Evolutionary conservation across 805 yeast species (phyloP).

Genomic region (Jamesozyma hellenica): DNA sequence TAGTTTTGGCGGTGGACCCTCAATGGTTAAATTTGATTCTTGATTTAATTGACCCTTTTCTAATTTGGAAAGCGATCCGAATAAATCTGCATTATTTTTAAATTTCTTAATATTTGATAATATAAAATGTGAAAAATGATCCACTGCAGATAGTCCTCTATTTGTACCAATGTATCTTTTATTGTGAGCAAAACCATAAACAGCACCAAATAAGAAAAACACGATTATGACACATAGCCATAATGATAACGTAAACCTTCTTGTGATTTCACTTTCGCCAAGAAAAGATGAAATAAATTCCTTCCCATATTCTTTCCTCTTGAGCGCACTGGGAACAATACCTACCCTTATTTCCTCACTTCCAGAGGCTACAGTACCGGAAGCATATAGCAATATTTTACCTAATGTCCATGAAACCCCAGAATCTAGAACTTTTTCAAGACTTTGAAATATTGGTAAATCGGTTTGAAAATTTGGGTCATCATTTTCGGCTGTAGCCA

Average conservation of each 20-base stretch:
- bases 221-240: background rate
- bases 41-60: slow-evolving; percentile 6
- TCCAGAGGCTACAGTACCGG: slow-evolving; percentile 43
- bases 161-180: background rate
- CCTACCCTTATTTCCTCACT: slow-evolving; percentile 15
- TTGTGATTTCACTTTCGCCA: background rate
- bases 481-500: slow-evolving; percentile 39
- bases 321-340: slow-evolving; percentile 20
- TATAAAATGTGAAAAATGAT: slow-evolving; percentile 1
- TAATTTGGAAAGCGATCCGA: slow-evolving; percentile 1
- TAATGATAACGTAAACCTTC: background rate
- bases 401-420: slow-evolving; percentile 96
- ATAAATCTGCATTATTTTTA: background rate
- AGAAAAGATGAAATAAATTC: slow-evolving; percentile 20
- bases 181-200: background rate
- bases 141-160: background rate
- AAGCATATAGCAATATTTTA: slow-evolving; percentile 70
- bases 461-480: background rate
- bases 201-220: background rate
- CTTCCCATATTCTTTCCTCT: slow-evolving; percentile 13
- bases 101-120: slow-evolving; percentile 5
- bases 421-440: slow-evolving; percentile 66
- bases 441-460: slow-evolving; percentile 67
- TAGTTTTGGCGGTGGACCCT: slow-evolving; percentile 3
- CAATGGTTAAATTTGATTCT: background rate